Evolutionary conservation across 352 stramenopile genomes (phyloP), one percentile per base, ranked within the genome.

Genomic region (Phytopythium litorale): DNA sequence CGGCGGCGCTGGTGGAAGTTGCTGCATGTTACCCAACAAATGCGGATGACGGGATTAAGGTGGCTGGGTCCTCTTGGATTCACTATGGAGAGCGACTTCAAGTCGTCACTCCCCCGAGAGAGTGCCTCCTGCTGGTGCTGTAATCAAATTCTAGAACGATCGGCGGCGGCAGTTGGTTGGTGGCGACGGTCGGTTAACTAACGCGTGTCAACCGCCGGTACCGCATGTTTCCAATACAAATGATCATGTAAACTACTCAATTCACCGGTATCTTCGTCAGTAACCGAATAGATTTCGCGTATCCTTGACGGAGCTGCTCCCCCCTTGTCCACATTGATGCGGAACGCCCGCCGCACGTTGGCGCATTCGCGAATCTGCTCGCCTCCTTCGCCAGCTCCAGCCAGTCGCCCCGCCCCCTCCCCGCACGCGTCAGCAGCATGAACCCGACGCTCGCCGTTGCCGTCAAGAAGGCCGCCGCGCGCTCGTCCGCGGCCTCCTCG

Each of bases 391-490:
- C 25, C 25, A 28, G 25, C 58, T 9, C 21, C 37, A 52, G 28
- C 51, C 16, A 30, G 25, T 13, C 42, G 25, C 25, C 25, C 25
- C 25, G 25, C 25, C 25, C 25, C 25, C 25, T 28, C 25, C 25
- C 25, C 25, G 25, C 25, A 28, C 25, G 25, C 25, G 25, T 28
- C 25, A 28, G 49, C 25, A 28, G 49, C 33, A 93, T 93, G 84
- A 93, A 93, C 73, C 82, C 76, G 28, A 68, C 75, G 71, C 78
- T 88, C 58, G 78, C 72, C 23, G 66, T 89, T 49, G 70, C 79
- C 51, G 61, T 80, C 32, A 91, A 91, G 77, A 89, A 89, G 73
- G 25, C 25, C 25, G 25, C 25, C 25, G 58, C 73, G 58, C 70
- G 63, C 62, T 51, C 74, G 58, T 56, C 67, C 57, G 64, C 67